Conservation (phyloP, 371 early-diverging fungal species). For the Mucor circinelloides region DNA sequence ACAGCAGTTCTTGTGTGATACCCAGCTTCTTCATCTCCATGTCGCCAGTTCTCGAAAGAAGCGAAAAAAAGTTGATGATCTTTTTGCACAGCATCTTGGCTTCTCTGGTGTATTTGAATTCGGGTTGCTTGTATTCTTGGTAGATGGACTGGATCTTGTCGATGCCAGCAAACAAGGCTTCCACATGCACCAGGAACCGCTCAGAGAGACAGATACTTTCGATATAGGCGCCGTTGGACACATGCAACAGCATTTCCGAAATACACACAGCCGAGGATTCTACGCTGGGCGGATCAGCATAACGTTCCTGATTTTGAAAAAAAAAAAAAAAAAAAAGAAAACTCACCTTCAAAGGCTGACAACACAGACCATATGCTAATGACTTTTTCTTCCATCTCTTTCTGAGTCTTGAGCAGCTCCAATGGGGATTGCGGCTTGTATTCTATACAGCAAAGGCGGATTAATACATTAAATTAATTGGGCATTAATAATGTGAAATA, state of each 20-base stretch:
- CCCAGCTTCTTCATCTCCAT: slow-evolving; percentile 66
- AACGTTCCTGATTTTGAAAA: not conserved
- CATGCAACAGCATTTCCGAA: slow-evolving; percentile 93
- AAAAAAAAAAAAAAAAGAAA: not conserved
- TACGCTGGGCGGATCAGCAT: slow-evolving; percentile 2
- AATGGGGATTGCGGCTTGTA: slow-evolving; percentile 20
- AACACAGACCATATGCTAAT: slow-evolving; percentile 86
- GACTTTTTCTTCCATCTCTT: slow-evolving; percentile 77
- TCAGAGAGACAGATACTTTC: slow-evolving; percentile 90
- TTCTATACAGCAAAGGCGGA: slow-evolving; percentile 3
- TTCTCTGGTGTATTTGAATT: slow-evolving; percentile 81
- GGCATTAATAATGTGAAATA: not conserved
- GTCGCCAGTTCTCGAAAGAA: slow-evolving; percentile 81
- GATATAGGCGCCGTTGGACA: slow-evolving; percentile 86
- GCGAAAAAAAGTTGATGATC: slow-evolving; percentile 92
- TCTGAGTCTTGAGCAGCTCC: slow-evolving; percentile 27
- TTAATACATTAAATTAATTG: not conserved
- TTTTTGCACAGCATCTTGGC: slow-evolving; percentile 71
- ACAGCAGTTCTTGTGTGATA: slow-evolving; percentile 86
- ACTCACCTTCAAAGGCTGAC: slow-evolving; percentile 79
- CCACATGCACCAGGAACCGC: slow-evolving; percentile 91
- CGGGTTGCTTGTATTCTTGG: slow-evolving; percentile 42
- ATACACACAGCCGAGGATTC: slow-evolving; percentile 98
- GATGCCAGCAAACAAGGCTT: slow-evolving; percentile 88
- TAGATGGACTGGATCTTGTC: slow-evolving; percentile 57